Percentiles rank a stretch among this genome's conserved stretches.
These are phyloP conservation scores for Xylariaceae sp. DNA, from an alignment of 2,329 filamentous ascomycete genomes.

Conservation along the genomic window DNA sequence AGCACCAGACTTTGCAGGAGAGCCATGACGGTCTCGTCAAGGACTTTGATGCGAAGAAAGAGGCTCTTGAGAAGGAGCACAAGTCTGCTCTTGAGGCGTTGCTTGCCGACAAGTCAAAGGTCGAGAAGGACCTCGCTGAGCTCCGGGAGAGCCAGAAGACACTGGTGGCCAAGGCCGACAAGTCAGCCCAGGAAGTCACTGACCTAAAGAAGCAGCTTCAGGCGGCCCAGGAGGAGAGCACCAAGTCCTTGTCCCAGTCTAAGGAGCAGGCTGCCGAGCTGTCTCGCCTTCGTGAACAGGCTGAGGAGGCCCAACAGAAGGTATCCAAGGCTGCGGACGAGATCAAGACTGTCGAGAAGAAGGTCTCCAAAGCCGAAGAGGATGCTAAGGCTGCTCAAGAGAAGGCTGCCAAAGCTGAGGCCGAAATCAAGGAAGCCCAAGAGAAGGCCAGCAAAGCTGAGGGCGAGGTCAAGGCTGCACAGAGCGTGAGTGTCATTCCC, in stretches of 20 bases:
- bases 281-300: slow-evolving; percentile 26
- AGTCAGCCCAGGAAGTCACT: slow-evolving; percentile 17
- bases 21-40: slow-evolving; percentile 14
- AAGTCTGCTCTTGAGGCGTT: slow-evolving; percentile 14
- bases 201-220: slow-evolving; percentile 16
- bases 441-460: slow-evolving; percentile 33
- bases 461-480: slow-evolving; percentile 30
- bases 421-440: slow-evolving; percentile 29
- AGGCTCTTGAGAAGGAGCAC: slow-evolving; percentile 15
- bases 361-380: slow-evolving; percentile 18
- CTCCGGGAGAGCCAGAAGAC: slow-evolving; percentile 19
- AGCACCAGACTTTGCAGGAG: slow-evolving; percentile 15
- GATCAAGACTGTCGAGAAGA: slow-evolving; percentile 15
- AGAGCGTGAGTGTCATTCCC: slow-evolving; percentile 25
- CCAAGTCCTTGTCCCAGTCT: slow-evolving; percentile 10
- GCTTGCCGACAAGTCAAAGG: slow-evolving; percentile 16
- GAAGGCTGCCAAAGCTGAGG: slow-evolving; percentile 31
- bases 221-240: slow-evolving; percentile 17
- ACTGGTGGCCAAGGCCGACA: slow-evolving; percentile 21
- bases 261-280: slow-evolving; percentile 27
- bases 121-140: slow-evolving; percentile 23
- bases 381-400: slow-evolving; percentile 31
- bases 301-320: slow-evolving; percentile 33
- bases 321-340: slow-evolving; percentile 26
- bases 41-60: slow-evolving; percentile 18